A percentile compares a stretch with the other conserved stretches of the same genome.
These are phyloP conservation scores for Aspergillus hancockii DNA, from an alignment of 495 filamentous ascomycete genomes.

Conservation along the genomic window DNA sequence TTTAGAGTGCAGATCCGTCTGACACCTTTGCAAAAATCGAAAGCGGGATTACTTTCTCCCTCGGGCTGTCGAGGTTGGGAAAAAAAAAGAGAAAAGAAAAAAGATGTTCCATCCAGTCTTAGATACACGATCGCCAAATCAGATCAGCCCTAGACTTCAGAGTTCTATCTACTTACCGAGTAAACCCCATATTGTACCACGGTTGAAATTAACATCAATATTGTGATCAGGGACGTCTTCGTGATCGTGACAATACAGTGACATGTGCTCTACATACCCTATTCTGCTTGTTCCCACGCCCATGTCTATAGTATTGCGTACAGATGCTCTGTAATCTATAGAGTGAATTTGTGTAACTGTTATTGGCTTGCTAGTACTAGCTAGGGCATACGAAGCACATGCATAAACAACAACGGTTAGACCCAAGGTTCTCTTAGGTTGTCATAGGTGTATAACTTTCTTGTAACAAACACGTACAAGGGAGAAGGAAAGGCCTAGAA, in stretches of 20 bases:
- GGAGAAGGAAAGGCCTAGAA: background rate
- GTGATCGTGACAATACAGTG: slow-evolving; percentile 4
- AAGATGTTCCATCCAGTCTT: background rate
- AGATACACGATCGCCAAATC: slow-evolving; percentile 17
- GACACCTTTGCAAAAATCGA: background rate
- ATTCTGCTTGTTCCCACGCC: background rate
- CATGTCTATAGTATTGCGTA: background rate
- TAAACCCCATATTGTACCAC: slow-evolving; percentile 16
- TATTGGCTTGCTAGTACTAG: background rate
- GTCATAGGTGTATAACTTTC: background rate
- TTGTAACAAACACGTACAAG: background rate
- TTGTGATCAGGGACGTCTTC: slow-evolving; percentile 4
- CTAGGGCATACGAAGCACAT: background rate
- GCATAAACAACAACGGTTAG: too few species aligned
- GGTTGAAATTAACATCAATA: slow-evolving; percentile 16
- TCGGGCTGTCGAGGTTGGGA: background rate
- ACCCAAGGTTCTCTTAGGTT: too few species aligned
- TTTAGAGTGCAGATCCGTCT: slow-evolving; percentile 6
- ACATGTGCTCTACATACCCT: background rate
- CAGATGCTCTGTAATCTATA: background rate
- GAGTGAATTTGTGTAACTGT: background rate
- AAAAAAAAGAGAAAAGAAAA: slow-evolving; percentile 2
- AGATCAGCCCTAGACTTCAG: slow-evolving; percentile 7
- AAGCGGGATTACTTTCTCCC: background rate
- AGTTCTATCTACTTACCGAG: slow-evolving; percentile 29